Evolutionary conservation across 2,329 filamentous ascomycete genomes (phyloP), one percentile per base, ranked within the genome.

Genomic region (Didymellaceae sp.): DNA sequence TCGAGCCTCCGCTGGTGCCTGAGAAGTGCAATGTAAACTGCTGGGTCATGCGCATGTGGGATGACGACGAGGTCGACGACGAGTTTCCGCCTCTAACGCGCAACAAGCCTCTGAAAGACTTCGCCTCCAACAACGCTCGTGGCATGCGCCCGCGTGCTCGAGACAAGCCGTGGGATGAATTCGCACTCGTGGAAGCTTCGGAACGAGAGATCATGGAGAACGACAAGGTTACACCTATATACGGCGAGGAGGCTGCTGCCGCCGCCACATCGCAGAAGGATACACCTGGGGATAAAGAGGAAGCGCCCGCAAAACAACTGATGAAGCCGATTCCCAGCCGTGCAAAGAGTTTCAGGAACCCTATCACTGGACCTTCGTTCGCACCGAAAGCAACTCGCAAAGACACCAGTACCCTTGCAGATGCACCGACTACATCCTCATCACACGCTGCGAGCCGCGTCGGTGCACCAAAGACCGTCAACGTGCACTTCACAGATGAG

Each of bases 61-160:
- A 94, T 66, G 89, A 90, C 47, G 90, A 88, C 39, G 90, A 94
- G 65, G 86, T 93, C 1, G 90, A 95, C 60, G 88, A 91, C 58
- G 90, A 94, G 65, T 94, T 94, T 58, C 89, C 89, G 24, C 86
- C 90, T 0, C 78, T 94, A 31, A 87, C 89, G 50, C 82, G 90
- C 26, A 90, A 84, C 17, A 88, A 88, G 62, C 82, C 86, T 2
- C 79, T 94, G n/a, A 84, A 83, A 5, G 86, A 90, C 16, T 94
- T 93, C 62, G 90, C 89, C 0, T 86, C 82, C 6, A 89, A 88
- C 54, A 92, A 93, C 67, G 91, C 90, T 66, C 81, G 85, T 45
- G 86, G 81, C 21, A 81, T 78, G 42, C 77, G 84, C 44, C 79
- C 81, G 54, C 80, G 89, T 46, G 84, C 87, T 51, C 86, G 89